These are phyloP conservation scores for Saturnispora bothae DNA, from an alignment of 805 yeast genomes.

Conservation along the genomic window DNA sequence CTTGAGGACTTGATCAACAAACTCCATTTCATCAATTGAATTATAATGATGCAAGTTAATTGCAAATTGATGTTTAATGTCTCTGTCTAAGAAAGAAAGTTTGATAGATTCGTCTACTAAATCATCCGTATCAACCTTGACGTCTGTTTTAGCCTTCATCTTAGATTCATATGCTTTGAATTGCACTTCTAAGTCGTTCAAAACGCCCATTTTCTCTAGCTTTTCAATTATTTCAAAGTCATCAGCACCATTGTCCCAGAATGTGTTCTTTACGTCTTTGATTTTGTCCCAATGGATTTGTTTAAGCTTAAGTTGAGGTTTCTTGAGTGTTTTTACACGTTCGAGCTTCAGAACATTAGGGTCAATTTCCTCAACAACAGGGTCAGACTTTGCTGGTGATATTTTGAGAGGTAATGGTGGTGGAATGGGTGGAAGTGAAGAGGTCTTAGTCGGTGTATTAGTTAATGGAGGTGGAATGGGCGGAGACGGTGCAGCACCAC, in stretches of 20 bases:
- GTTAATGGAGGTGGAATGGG: constrained; percentile 21
- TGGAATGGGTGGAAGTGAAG: constrained; percentile 10
- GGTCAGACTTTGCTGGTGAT: background rate
- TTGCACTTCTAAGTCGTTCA: constrained; percentile 50
- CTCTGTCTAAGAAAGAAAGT: constrained; percentile 52
- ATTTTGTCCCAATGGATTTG: constrained; percentile 80
- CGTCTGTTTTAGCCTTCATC: constrained; percentile 22
- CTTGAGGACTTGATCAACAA: constrained; percentile 42
- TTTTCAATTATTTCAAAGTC: constrained; percentile 36
- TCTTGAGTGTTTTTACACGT: constrained; percentile 11
- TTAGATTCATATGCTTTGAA: constrained; percentile 35
- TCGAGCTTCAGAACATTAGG: constrained; percentile 9
- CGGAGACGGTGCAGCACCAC: constrained; percentile 20
- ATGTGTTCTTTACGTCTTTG: constrained; percentile 45
- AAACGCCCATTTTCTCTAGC: constrained; percentile 48
- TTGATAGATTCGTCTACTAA: constrained; percentile 17
- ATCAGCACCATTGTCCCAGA: constrained; percentile 44
- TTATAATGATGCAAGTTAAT: constrained; percentile 63
- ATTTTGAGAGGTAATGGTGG: constrained; percentile 7
- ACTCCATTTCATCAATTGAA: constrained; percentile 39
- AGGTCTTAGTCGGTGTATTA: background rate
- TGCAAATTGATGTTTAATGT: constrained; percentile 69
- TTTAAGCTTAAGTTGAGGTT: constrained; percentile 39
- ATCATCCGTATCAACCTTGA: constrained; percentile 30
- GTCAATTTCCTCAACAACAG: constrained; percentile 3